Conservation (phyloP, 805 yeast genomes). For the Yamadazyma takamatsuzukensis region DNA sequence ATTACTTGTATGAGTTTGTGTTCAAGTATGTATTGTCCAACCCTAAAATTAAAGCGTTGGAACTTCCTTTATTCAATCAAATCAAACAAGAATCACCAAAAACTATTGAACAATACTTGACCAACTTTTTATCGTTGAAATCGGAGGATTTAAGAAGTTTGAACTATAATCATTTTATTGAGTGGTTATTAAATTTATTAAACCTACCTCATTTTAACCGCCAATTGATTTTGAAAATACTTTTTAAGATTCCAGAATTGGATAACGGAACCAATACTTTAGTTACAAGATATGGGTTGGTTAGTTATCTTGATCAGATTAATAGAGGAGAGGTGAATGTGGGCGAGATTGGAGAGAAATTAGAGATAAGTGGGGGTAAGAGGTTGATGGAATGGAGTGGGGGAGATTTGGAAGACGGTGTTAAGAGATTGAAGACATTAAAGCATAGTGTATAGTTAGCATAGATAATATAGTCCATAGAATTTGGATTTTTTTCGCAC, state of each 20-base stretch:
- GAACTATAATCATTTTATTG: conserved; percentile 55
- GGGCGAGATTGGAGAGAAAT: conserved; percentile 45
- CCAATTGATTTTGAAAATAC: conserved; percentile 35
- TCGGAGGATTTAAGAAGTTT: conserved; percentile 50
- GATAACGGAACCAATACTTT: conserved; percentile 57
- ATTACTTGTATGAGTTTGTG: conserved; percentile 67
- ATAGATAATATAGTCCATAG: too few relatives aligned
- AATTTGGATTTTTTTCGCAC: too few relatives aligned
- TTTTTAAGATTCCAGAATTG: conserved; percentile 47
- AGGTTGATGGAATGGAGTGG: conserved; percentile 61
- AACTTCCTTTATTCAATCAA: conserved; percentile 44
- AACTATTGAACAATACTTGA: conserved; percentile 60
- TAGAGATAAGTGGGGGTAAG: conserved; percentile 42
- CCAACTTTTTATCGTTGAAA: conserved; percentile 15
- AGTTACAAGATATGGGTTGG: conserved; percentile 52
- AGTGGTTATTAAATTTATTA: conserved; percentile 57
- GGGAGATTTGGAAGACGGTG: conserved; percentile 43
- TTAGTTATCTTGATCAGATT: conserved; percentile 27
- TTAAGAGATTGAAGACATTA: conserved; percentile 36
- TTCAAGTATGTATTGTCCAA: conserved; percentile 61
- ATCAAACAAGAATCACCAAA: conserved; percentile 45
- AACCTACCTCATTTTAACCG: conserved; percentile 50
- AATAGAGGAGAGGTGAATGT: conserved; percentile 28
- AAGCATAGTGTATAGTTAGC: conserved; percentile 1
- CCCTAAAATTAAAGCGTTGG: conserved; percentile 40